Base-by-base conservation (phyloP, 306 rosid species). In the Canavalia ensiformis region DNA sequence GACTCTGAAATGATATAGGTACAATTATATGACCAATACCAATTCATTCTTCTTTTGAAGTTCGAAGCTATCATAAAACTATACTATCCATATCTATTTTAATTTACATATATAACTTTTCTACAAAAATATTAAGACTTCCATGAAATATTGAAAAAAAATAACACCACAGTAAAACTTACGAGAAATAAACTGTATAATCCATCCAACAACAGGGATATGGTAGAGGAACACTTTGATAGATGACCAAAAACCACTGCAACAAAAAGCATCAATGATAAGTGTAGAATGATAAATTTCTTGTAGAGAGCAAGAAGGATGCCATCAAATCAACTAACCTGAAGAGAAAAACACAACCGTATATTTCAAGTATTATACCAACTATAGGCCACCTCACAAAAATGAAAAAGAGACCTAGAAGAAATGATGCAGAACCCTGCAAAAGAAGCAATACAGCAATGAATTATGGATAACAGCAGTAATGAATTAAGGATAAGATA, bases 341-440 rank as follows among this genome's bases (percentile, higher is more conserved):
- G 75, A 95, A 95, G 55, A 95, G 97, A 80, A 89, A 79, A 60
- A 89, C 35, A 81, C 91, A 91, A 33, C 97, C 97, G 67, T 84
- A 95, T 83, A 89, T 84, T 85, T 95, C 95, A 68, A 93, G 75
- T 70, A 92, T 68, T 78, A 95, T 95, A 56, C 99, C 99, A 51
- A 93, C 60, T 65, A 95, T 63, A 54, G 99, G 97, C 93, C 95
- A 93, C 88, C 99, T 92, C 78, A 93, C 95, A 25, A 95, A 93
- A 81, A 95, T 88, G 85, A 95, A 86, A 83, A 95, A 90, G 56
- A 95, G 95, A 79, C 99, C 99, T 1, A 93, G 81, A 87, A 91
- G 76, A 93, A 95, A 95, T 65, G 99, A 85, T 6, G 82, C 92
- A 83, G 98, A 79, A 60, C 98, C 98, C 97, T 95, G 92, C 89